phyloP scores from a whole-genome alignment of 106 monocot genomes.

The Dioscorea alata region DNA sequence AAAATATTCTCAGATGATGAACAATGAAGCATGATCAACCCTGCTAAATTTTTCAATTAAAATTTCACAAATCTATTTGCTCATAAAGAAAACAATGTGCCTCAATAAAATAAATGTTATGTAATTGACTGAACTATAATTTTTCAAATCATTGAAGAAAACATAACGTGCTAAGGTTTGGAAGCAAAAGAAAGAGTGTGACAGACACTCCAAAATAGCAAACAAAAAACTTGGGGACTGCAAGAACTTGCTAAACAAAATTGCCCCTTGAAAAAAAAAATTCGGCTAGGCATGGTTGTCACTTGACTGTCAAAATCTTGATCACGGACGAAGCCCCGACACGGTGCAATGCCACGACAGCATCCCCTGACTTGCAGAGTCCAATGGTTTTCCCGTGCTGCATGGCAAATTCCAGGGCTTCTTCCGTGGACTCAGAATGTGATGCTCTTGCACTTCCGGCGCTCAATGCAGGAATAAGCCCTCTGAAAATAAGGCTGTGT shows the following conservation, averaged over 20 bases:
- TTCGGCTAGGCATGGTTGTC: background rate
- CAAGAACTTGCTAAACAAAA: background rate
- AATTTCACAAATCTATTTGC: too few relatives aligned
- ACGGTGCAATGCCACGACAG: slow-evolving; percentile 29
- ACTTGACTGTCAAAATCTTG: slow-evolving; percentile 33
- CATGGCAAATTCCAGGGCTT: slow-evolving; percentile 24
- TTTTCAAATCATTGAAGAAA: too few relatives aligned
- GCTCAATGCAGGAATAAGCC: slow-evolving; percentile 27
- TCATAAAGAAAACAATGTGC: too few relatives aligned
- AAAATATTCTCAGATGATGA: too few relatives aligned
- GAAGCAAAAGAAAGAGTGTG: too few relatives aligned
- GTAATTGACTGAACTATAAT: too few relatives aligned
- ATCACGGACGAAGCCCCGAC: slow-evolving; percentile 28
- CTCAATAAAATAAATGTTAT: too few relatives aligned
- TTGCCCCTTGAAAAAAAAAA: background rate
- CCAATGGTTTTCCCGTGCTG: slow-evolving; percentile 3
- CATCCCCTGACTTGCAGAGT: slow-evolving; percentile 30
- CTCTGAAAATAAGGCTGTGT: slow-evolving; percentile 37
- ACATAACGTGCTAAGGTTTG: too few relatives aligned
- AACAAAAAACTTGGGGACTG: background rate
- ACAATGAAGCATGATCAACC: too few relatives aligned
- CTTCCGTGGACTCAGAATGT: slow-evolving; percentile 28
- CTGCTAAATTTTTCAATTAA: too few relatives aligned
- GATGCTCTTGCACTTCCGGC: slow-evolving; percentile 36
- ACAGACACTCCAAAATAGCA: too few relatives aligned